Evolutionary conservation across 139 green algal species (phyloP).

Genomic region (Micromonas pusilla): DNA sequence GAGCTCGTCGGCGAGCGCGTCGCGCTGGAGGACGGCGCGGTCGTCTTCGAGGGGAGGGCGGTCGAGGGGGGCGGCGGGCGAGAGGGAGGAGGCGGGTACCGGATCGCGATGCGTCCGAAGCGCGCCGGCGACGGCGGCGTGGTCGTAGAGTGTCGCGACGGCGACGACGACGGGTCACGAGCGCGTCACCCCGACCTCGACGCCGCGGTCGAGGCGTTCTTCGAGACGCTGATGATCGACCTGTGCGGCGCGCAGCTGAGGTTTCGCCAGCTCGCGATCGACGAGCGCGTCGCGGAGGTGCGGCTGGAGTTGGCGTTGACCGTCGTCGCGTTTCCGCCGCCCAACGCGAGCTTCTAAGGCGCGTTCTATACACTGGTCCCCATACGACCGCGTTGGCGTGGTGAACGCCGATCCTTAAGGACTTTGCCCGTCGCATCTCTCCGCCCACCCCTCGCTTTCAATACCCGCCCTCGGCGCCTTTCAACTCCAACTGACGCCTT

Average conservation of each 20-base stretch:
- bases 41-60: not conserved
- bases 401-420: too few species aligned
- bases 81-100: not conserved
- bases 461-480: too few species aligned
- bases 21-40: not conserved
- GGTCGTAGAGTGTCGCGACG: not conserved
- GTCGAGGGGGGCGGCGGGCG: not conserved
- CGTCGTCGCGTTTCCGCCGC: not conserved
- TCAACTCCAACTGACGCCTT: too few species aligned
- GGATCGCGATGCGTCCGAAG: not conserved
- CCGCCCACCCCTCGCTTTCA: too few species aligned
- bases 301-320: not conserved
- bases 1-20: not conserved
- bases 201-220: constrained; percentile 5
- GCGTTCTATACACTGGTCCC: too few species aligned
- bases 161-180: not conserved
- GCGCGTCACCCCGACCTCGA: not conserved
- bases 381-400: too few species aligned
- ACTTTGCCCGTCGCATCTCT: too few species aligned
- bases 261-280: not conserved
- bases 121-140: not conserved
- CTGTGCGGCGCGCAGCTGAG: not conserved
- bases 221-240: not conserved
- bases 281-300: not conserved
- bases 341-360: too few species aligned